Base-by-base conservation (phyloP, 345 rosid genomes). In the Populus ilicifolia region DNA sequence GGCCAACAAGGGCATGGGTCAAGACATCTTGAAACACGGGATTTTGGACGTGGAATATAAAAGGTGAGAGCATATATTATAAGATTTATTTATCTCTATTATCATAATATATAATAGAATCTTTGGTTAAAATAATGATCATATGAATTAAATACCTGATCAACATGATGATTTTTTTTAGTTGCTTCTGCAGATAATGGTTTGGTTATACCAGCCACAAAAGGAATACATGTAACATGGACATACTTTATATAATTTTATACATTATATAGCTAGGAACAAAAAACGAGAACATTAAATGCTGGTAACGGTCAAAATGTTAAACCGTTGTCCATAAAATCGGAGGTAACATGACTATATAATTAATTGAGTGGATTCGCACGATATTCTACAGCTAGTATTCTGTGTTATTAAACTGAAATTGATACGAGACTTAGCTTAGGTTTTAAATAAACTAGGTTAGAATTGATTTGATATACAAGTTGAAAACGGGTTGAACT, bases 21-120 rank as follows among this genome's bases (percentile, higher is more conserved):
- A 27, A 38, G 77, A 83, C 67, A 79, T 92, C 76, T 84, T 89
- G 81, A 87, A 84, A 84, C 91, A 63, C 30, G 93, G 94, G 41
- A 41, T 88, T 44, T 88, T 91, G 52, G 96, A 92, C 46, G 87
- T 90, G 5, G 89, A 93, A 75, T 96, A 96, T 67, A 91, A 92
- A 72, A 96, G 97, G 99, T 87, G 41, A 54, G 39, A 18, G 23
- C 23, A 18, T 36, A 16, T 20, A 38, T 36, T 67, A 9, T 9
- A 20, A 8, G 21, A 30, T 30, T 67, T 33, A 36, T 16, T 36
- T 9, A 8, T 21, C 48, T n/a, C 2, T 11, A 69, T 59, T 23
- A 10, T 59, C 29, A 1, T 59, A 1, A 23, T 59, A n/a, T 12
- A 23, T 4, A 59, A 9, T 59, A 3, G 50, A 41, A 59, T 59